Conservation (phyloP, 2,329 filamentous ascomycete species). For the Ceratocystis alfenasii region DNA sequence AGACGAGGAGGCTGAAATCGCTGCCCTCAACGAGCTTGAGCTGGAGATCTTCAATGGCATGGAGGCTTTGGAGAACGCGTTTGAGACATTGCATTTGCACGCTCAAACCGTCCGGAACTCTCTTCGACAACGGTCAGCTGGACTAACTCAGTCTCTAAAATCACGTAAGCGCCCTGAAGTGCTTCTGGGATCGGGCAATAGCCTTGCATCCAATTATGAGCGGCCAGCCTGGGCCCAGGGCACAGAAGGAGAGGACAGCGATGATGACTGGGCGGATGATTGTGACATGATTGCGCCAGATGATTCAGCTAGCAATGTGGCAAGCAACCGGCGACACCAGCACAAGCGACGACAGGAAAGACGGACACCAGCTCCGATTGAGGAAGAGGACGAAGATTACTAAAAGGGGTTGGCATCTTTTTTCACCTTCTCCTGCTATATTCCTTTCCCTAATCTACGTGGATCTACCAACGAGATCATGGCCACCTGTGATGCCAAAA, state of each 20-base stretch:
- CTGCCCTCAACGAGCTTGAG: constrained; percentile 79
- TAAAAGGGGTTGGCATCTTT: not conserved
- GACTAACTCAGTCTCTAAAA: constrained; percentile 54
- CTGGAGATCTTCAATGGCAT: constrained; percentile 87
- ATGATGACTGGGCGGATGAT: constrained; percentile 44
- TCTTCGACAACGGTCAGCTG: constrained; percentile 70
- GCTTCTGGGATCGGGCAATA: constrained; percentile 39
- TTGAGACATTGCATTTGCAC: constrained; percentile 76
- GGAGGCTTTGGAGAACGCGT: constrained; percentile 88
- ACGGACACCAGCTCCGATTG: constrained; percentile 59
- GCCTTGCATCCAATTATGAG: constrained; percentile 36
- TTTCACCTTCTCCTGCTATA: too few relatives aligned
- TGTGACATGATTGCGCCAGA: constrained; percentile 58
- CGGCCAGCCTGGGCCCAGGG: constrained; percentile 35
- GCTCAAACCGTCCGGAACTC: constrained; percentile 70
- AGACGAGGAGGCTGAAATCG: constrained; percentile 89
- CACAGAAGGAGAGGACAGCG: constrained; percentile 37
- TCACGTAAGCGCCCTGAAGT: constrained; percentile 47
- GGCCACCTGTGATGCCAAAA: not conserved
- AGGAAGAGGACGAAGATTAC: constrained; percentile 58
- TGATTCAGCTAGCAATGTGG: constrained; percentile 71
- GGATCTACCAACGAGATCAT: not conserved
- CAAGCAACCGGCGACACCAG: constrained; percentile 53
- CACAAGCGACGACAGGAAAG: constrained; percentile 57
- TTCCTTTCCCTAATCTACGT: too few relatives aligned